Evolutionary conservation across 2,329 filamentous ascomycete species (phyloP), one percentile per base, ranked within the genome.

Genomic region (Aspergillus tamarii): DNA sequence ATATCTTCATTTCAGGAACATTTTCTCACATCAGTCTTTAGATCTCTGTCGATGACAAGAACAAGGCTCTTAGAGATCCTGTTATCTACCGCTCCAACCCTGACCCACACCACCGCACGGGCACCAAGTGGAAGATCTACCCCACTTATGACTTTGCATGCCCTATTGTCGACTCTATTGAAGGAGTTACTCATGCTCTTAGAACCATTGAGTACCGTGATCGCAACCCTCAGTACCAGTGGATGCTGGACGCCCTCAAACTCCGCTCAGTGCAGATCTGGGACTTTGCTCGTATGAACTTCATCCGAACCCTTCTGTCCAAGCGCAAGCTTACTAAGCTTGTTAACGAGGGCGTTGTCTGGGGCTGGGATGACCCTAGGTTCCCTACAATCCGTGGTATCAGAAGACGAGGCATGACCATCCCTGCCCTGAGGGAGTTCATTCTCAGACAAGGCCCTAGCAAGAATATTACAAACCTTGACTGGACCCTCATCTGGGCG

Each of bases 51-150:
- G 92, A 96, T 78, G 91, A 95, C 81, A 91, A 91, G 68, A 98
- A 99, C 84, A 96, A 96, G 81, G 93, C 95, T 59, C 89, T 98
- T 87, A 88, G 95, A 69, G 95, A 99, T 78, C 95, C 95, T 14
- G 94, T 98, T 79, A 96, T 99, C 78, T 98, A 97, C 85, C 90
- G 95, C 69, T 97, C 93, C 87, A 97, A 96, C 74, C 84, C 87
- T 7, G 76, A 84, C 56, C 77, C 83, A 12, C 88, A 89, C 72
- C 87, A 88, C 77, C 85, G 88, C 60, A 89, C 87, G 7, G 87
- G 87, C n/a, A 77, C 76, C 56, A 85, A 83, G 65, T 89, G 87
- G 86, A 89, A 89, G 76, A 85, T 88, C 70, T 89, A 89, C 75
- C 87, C 87, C 1, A 89, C 87, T 23, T 89, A 89, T 72, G 87